Evolutionary conservation across 2,329 filamentous ascomycete genomes (phyloP), one percentile per base, ranked within the genome.

Genomic region (Thielaviopsis musarum): DNA sequence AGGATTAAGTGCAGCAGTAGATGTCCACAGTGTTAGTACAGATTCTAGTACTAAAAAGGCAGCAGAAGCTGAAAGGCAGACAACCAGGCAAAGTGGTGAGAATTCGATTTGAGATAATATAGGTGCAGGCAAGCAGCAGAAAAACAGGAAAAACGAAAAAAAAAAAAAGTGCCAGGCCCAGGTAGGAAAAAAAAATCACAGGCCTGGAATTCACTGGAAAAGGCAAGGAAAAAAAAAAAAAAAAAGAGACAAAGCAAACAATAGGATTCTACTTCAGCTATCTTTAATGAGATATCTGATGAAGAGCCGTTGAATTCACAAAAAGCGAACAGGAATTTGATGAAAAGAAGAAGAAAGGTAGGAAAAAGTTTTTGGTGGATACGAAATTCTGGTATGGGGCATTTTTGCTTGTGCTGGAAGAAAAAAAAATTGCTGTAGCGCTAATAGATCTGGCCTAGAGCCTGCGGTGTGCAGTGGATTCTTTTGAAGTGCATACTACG

Each of bases 121-220:
- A 12, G 2, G 30, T 12, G 10, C 30, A 34, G 30, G 30, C 30
- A 34, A 34, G 30, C 30, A 34, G 10, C 30, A 34, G 30, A 34
- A 34, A 34, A 9, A 34, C 6, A 10, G 10, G 9, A 10, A 34
- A 34, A 34, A 34, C 6, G 6, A 26, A 9, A 34, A 34, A 10
- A 34, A 2, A 34, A 34, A 34, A 34, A 34, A 34, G 2, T 6
- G 9, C 30, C 30, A 34, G 30, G 30, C 30, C 30, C 10, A 34
- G 30, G n/a, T n/a, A n/a, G n/a, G n/a, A n/a, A 34, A 34, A 34
- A 34, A 34, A 34, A 34, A 34, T 10, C 26, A 28, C 26, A 61
- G 60, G 60, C 56, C 59, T 53, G 54, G 26, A 56, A 26, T 21
- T 45, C 54, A 56, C 34, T 55, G 7, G 55, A 57, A 48, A n/a